Evolutionary conservation across 441 rosid genomes (phyloP), one percentile per base, ranked within the genome.

Genomic region (Gossypium schwendimanii): DNA sequence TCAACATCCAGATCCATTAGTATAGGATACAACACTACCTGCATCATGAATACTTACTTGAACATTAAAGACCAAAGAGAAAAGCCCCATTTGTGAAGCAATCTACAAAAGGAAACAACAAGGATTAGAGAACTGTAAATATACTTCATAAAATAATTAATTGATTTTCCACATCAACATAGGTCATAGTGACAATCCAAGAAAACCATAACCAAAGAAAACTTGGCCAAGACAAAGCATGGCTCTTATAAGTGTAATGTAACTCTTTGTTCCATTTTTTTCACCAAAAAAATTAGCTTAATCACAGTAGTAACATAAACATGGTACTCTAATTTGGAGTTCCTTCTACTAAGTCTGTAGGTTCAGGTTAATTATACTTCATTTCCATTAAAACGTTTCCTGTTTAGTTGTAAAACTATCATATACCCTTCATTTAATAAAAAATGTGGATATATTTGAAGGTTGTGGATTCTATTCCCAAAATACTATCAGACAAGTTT

Each of bases 1-100:
- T 76, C 75, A 71, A 62, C 28, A 53, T 67, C 65, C 71, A 21
- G 36, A 68, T 49, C 50, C 14, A 69, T 54, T 60, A 60, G 33
- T 55, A 73, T 24, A 26, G 53, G 63, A 59, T 59, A 60, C 74
- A 61, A 64, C n/a, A 72, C 66, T 63, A 71, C 67, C 66, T 31
- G 44, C 54, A 77, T 5, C 17, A 60, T 74, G 36, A 45, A 81
- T 74, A 84, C 97, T 88, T 85, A 93, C 99, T 89, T 96, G 99
- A 75, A 96, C 77, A 87, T 96, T 96, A 69, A 96, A 81, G 55
- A 96, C 82, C 83, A 93, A 31, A 62, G 97, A 87, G 84, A 91
- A 91, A 77, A 91, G 90, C 21, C 98, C 98, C 71, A 88, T 92
- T 75, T 89, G 94, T 15, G 94, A 88, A 76, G 99, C 98, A 83